Percentiles rank a stretch among this genome's conserved stretches.
Evolutionary conservation across 1,284 basidiomycete genomes (phyloP).

Genomic region (Anthracocystis panici-leucophaei): DNA sequence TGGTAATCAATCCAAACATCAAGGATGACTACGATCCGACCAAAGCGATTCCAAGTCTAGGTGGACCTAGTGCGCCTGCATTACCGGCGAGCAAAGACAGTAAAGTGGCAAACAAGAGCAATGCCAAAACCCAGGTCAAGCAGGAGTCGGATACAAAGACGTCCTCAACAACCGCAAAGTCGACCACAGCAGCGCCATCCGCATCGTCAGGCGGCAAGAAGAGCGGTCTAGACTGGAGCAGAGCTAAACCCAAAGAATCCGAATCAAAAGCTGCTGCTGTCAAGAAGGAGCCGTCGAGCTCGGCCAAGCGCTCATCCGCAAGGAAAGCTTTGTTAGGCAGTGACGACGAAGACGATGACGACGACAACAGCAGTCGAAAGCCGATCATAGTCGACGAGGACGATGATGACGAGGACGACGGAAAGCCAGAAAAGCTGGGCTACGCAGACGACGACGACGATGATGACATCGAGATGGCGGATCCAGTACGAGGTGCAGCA

Average conservation of each 20-base stretch:
- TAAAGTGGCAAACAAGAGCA: slow-evolving; percentile 14
- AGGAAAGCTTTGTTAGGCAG: slow-evolving; percentile 38
- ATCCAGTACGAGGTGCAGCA: slow-evolving; percentile 18
- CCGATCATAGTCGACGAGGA: slow-evolving; percentile 26
- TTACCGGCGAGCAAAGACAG: slow-evolving; percentile 18
- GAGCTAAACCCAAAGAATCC: slow-evolving; percentile 38
- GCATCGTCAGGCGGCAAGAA: slow-evolving; percentile 14
- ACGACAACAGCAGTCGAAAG: slow-evolving; percentile 19
- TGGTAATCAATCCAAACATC: slow-evolving; percentile 36
- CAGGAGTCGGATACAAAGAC: slow-evolving; percentile 18
- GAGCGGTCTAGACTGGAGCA: slow-evolving; percentile 44
- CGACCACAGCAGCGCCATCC: slow-evolving; percentile 16
- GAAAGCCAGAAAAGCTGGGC: slow-evolving; percentile 42
- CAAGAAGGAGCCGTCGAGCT: slow-evolving; percentile 21
- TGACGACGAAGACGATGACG: slow-evolving; percentile 52
- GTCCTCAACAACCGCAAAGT: slow-evolving; percentile 6
- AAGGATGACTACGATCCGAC: slow-evolving; percentile 47
- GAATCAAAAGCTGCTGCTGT: slow-evolving; percentile 20
- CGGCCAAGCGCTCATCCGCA: slow-evolving; percentile 18
- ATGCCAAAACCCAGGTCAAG: slow-evolving; percentile 21
- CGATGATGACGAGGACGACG: slow-evolving; percentile 42
- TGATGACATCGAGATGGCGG: slow-evolving; percentile 21
- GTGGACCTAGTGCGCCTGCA: slow-evolving; percentile 30
- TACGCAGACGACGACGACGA: slow-evolving; percentile 40
- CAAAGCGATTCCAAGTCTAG: slow-evolving; percentile 36